Evolutionary conservation across 768 basidiomycete species (phyloP), one percentile per base, ranked within the genome.

Genomic region (Lactarius quietus): DNA sequence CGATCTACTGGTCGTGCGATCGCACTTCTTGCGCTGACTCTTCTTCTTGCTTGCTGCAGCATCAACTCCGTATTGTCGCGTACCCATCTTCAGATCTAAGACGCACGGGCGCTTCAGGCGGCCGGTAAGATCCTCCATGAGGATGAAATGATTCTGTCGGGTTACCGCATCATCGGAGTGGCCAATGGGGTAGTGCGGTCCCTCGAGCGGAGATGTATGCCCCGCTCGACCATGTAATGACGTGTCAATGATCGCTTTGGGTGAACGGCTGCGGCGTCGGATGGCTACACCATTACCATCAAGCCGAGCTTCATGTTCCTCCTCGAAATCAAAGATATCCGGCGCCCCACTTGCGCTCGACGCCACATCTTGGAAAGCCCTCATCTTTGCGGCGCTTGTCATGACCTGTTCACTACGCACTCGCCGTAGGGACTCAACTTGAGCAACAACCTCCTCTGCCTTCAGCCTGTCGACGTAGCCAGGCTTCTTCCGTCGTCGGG

Each of bases 81-180:
- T 98, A n/a, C 97, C 97, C 97, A 98, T 98, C 81, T 99, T 99
- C 71, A 99, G 80, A 76, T 99, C 97, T 72, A 98, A 85, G 48
- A 99, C 96, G 72, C 97, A 99, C 10, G 97, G 92, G 57, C 84
- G 85, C 76, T 91, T 95, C 72, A 97, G 76, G 38, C 90, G 81
- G 29, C 97, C 97, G 3, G 97, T 99, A 56, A 99, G 80, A 73
- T 99, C 97, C 76, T 99, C 97, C 95, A 99, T 97, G 70, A 98
- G 83, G 71, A 99, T 97, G 73, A 98, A 99, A 74, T 98, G 91
- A 73, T 97, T 95, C 76, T 97, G 95, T 15, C 96, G 86, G 8
- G 93, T 87, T 55, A 89, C 78, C 55, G 81, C 74, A 38, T 80
- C 76, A 59, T 83, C 78, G 15, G 70, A 61, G 61, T 80, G 76